Percentiles rank a stretch among this genome's conserved stretches.
Conservation (phyloP, 2,329 filamentous ascomycete genomes). For the Epichloe aotearoae region DNA sequence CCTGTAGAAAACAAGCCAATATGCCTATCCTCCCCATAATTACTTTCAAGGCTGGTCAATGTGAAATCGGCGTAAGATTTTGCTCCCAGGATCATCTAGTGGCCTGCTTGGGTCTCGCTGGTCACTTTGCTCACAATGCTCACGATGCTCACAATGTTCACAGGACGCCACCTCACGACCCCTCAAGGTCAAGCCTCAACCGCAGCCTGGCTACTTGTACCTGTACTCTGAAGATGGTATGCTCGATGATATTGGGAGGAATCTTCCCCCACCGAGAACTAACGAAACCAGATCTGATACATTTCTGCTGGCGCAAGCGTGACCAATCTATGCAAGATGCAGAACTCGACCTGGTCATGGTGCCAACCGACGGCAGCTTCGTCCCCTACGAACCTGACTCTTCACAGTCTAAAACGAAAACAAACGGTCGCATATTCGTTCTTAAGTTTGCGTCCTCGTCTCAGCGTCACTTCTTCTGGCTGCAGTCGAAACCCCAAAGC, state of each 20-base stretch:
- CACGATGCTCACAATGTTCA: background rate
- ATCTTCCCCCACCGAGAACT: background rate
- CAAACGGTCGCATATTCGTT: constrained; percentile 81
- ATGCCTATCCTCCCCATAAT: constrained; percentile 84
- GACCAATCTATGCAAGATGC: constrained; percentile 55
- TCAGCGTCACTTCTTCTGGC: constrained; percentile 86
- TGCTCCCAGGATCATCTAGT: constrained; percentile 1
- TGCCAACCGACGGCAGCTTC: constrained; percentile 81
- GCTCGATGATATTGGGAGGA: constrained; percentile 1
- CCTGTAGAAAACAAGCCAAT: constrained; percentile 6
- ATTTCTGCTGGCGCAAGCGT: constrained; percentile 94
- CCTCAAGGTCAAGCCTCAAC: constrained; percentile 58
- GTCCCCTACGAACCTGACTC: constrained; percentile 57
- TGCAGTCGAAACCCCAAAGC: constrained; percentile 79
- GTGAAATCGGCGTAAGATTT: constrained; percentile 61
- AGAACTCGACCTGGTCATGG: constrained; percentile 84
- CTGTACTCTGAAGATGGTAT: constrained; percentile 82
- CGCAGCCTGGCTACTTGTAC: constrained; percentile 76
- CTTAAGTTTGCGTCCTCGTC: constrained; percentile 91
- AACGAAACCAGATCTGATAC: constrained; percentile 58
- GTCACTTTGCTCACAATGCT: constrained; percentile 8
- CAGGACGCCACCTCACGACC: constrained; percentile 22
- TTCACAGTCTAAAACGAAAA: constrained; percentile 45
- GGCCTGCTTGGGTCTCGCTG: background rate
- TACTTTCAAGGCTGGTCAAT: constrained; percentile 91